Conservation (phyloP, 768 basidiomycete species). For the Amanita muscaria region DNA sequence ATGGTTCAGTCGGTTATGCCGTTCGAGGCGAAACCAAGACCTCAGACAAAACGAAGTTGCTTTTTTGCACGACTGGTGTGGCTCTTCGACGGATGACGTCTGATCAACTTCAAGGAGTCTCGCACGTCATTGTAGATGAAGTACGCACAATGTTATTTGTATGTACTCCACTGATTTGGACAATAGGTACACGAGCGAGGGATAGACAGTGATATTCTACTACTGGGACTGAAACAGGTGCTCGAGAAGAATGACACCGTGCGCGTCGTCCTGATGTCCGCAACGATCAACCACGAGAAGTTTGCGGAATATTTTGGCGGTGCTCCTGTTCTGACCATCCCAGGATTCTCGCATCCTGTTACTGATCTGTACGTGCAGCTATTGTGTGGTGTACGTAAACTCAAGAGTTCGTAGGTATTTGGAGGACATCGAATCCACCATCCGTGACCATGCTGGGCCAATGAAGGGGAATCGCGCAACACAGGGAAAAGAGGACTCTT, state of each 20-base stretch:
- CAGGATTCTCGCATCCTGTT: constrained; percentile 75
- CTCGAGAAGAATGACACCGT: constrained; percentile 46
- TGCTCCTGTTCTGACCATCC: constrained; percentile 77
- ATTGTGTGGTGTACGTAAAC: not conserved
- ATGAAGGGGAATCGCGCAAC: not conserved
- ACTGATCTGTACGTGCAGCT: constrained; percentile 50
- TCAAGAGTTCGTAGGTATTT: constrained; percentile 48
- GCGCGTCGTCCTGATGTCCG: constrained; percentile 87
- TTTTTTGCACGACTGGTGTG: constrained; percentile 96
- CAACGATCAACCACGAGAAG: constrained; percentile 87
- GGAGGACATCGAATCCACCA: constrained; percentile 60
- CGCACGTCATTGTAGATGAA: constrained; percentile 89
- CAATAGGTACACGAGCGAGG: constrained; percentile 83
- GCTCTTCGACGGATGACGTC: constrained; percentile 68
- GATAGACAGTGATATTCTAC: constrained; percentile 82
- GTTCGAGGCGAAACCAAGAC: constrained; percentile 82
- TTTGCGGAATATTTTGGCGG: constrained; percentile 76
- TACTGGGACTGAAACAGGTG: constrained; percentile 76
- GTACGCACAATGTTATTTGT: constrained; percentile 27
- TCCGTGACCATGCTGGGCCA: constrained; percentile 35
- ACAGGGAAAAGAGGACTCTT: not conserved
- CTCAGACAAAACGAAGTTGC: constrained; percentile 54
- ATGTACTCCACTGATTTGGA: not conserved
- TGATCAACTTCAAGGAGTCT: constrained; percentile 59
- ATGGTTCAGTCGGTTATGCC: constrained; percentile 78